Percentiles rank a stretch among this genome's conserved stretches.
Evolutionary conservation across 345 rosid genomes (phyloP).

Genomic region (Gynandropsis gynandra): DNA sequence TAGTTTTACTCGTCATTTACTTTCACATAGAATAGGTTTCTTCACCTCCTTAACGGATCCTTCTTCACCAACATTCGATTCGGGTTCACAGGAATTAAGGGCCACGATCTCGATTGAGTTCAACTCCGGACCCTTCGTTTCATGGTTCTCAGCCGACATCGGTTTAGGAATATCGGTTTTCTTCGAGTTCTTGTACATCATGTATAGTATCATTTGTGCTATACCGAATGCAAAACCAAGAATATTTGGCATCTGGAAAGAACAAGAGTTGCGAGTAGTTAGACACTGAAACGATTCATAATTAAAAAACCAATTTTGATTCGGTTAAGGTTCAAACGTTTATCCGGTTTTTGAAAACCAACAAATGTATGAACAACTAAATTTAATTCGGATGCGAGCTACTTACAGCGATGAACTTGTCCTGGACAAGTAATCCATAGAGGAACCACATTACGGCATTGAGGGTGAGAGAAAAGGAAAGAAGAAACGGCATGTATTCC

Average conservation of each 20-base stretch:
- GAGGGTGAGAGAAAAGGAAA: constrained; percentile 63
- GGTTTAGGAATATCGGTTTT: constrained; percentile 17
- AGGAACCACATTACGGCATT: constrained; percentile 84
- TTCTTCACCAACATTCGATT: too few species aligned
- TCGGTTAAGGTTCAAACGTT: neutral
- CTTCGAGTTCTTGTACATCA: constrained; percentile 39
- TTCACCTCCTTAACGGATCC: too few species aligned
- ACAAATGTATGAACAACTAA: too few species aligned
- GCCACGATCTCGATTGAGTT: constrained; percentile 20
- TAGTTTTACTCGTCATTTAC: too few species aligned
- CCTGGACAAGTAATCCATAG: constrained; percentile 63
- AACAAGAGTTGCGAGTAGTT: neutral
- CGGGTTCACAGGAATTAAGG: constrained; percentile 15
- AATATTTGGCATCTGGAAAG: constrained; percentile 19
- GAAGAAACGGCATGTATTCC: constrained; percentile 76
- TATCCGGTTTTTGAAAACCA: too few species aligned
- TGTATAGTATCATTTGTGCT: constrained; percentile 66
- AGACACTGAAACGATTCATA: too few species aligned
- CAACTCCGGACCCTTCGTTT: neutral
- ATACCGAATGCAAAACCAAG: constrained; percentile 38
- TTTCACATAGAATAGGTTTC: too few species aligned
- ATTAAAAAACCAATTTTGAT: neutral
- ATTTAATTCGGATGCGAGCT: neutral
- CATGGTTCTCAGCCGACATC: constrained; percentile 11
- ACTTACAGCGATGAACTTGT: constrained; percentile 70